Conservation (phyloP, 345 rosid species). For the Stellera chamaejasme region DNA sequence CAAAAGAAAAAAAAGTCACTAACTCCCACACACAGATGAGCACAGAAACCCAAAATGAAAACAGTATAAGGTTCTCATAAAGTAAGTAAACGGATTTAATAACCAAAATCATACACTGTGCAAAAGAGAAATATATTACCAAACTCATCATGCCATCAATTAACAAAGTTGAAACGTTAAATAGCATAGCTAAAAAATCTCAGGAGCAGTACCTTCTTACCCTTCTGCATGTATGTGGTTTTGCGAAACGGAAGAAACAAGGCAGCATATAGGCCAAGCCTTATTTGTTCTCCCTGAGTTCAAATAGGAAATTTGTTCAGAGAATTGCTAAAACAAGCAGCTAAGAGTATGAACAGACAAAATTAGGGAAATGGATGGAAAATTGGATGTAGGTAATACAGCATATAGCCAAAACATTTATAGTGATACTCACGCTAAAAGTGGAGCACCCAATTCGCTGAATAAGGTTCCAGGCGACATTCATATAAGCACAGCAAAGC, state of each 20-base stretch:
- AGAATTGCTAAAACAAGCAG: background rate
- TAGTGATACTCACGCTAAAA: conserved; percentile 44
- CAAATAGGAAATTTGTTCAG: conserved; percentile 8
- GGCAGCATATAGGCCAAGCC: conserved; percentile 73
- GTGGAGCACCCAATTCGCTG: conserved; percentile 39
- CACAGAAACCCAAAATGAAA: background rate
- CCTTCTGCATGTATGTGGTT: conserved; percentile 42
- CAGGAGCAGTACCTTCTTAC: conserved; percentile 45
- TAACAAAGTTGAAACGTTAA: background rate
- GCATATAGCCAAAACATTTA: background rate
- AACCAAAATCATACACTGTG: background rate
- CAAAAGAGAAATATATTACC: background rate
- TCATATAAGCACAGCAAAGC: conserved; percentile 55
- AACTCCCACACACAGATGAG: background rate
- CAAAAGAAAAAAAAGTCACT: background rate
- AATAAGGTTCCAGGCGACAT: conserved; percentile 57
- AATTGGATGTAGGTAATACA: conserved; percentile 1
- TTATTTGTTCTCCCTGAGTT: conserved; percentile 66
- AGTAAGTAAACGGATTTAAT: background rate
- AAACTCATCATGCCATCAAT: background rate
- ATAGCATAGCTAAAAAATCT: background rate
- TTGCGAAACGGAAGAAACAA: conserved; percentile 69
- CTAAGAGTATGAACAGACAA: background rate
- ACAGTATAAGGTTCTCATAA: no score
- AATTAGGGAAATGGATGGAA: background rate